phyloP scores from a whole-genome alignment of 2,329 filamentous ascomycete genomes.

The Hypoxylon sp. region DNA sequence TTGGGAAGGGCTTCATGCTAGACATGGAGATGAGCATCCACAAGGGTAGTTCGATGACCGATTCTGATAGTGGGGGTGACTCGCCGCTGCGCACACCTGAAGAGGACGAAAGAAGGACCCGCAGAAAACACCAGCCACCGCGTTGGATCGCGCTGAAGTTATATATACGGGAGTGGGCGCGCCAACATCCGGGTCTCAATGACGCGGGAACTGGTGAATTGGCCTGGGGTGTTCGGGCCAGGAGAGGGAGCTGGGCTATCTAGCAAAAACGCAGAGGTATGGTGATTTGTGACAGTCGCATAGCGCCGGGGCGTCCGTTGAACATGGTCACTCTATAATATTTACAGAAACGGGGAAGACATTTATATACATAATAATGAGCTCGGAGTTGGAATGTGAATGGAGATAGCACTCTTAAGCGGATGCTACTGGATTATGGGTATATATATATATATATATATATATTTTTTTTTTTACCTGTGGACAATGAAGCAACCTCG shows the following conservation, averaged over 20 bases:
- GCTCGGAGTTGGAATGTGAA: not conserved
- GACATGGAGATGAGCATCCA: conserved; percentile 55
- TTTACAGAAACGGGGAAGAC: not conserved
- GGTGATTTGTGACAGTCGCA: conserved; percentile 12
- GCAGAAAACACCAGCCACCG: conserved; percentile 48
- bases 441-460: too few species aligned
- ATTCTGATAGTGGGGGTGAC: conserved; percentile 38
- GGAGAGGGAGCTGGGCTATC: conserved; percentile 78
- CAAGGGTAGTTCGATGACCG: conserved; percentile 42
- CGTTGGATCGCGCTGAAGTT: conserved; percentile 84
- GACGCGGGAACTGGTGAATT: conserved; percentile 64
- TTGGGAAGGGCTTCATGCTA: conserved; percentile 77
- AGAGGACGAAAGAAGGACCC: conserved; percentile 60
- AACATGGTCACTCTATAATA: not conserved
- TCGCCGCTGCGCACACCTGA: conserved; percentile 47
- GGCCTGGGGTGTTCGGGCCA: conserved; percentile 73
- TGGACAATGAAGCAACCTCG: too few species aligned
- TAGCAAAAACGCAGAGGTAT: conserved; percentile 43
- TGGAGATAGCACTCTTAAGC: conserved; percentile 4
- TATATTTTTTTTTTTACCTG: too few species aligned
- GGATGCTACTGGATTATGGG: too few species aligned
- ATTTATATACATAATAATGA: too few species aligned
- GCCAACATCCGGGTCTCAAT: conserved; percentile 79
- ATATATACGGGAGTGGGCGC: conserved; percentile 90
- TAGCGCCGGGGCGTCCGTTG: conserved; percentile 16